phyloP scores from a whole-genome alignment of 1,284 basidiomycete species.

The Sanghuangporus sanghuang region DNA sequence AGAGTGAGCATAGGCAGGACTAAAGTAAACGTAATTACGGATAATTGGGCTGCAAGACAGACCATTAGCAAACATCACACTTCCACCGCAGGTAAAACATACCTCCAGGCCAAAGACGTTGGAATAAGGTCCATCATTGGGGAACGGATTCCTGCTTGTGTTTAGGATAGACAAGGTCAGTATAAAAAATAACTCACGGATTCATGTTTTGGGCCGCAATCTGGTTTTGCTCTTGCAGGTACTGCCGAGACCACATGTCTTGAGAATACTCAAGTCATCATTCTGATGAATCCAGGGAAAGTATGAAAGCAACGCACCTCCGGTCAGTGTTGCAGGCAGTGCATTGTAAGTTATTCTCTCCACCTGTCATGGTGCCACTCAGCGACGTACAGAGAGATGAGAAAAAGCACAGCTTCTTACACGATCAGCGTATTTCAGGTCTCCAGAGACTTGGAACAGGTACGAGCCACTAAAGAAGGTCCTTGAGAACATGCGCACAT shows the following conservation, averaged over 20 bases:
- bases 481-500: not conserved
- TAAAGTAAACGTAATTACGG: conserved; percentile 28
- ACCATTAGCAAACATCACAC: not conserved
- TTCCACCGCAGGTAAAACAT: not conserved
- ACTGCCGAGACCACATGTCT: conserved; percentile 60
- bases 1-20: not conserved
- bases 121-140: conserved; percentile 48
- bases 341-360: conserved; percentile 57
- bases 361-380: conserved; percentile 31
- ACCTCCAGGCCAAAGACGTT: conserved; percentile 49
- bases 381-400: not conserved
- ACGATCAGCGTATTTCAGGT: conserved; percentile 49
- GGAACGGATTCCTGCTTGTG: conserved; percentile 44
- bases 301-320: conserved; percentile 30
- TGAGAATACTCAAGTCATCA: not conserved
- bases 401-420: conserved; percentile 26
- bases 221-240: conserved; percentile 57
- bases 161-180: conserved; percentile 3
- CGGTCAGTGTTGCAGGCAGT: conserved; percentile 48
- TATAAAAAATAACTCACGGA: conserved; percentile 33
- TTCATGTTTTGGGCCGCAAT: conserved; percentile 53
- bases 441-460: conserved; percentile 52
- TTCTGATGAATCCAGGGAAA: not conserved
- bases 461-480: conserved; percentile 40
- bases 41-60: conserved; percentile 32